phyloP scores from a whole-genome alignment of 108 stramenopile genomes.

The Skeletonema potamos region DNA sequence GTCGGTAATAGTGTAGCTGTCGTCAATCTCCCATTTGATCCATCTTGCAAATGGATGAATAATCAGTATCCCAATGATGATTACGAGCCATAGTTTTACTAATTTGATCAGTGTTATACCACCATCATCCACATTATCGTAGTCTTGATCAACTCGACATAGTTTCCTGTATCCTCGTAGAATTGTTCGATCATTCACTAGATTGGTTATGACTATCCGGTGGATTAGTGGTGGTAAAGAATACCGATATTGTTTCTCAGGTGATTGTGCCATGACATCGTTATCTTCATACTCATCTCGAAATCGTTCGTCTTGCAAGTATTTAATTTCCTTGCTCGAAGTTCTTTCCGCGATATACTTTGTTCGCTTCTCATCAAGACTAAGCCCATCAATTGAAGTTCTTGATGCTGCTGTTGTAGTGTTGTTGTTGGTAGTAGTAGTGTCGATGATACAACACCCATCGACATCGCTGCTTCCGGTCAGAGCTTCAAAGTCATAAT shows the following conservation, averaged over 20 bases:
- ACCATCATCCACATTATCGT: conserved; percentile 14
- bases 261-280: neutral
- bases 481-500: neutral
- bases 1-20: conserved; percentile 41
- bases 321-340: neutral
- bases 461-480: neutral
- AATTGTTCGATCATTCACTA: conserved; percentile 1
- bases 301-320: neutral
- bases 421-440: too few species aligned
- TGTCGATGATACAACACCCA: neutral
- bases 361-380: neutral
- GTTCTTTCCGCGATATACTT: neutral
- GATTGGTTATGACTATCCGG: conserved; percentile 2
- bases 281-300: neutral
- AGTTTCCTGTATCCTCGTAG: neutral
- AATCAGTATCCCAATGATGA: conserved; percentile 44
- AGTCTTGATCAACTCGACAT: neutral
- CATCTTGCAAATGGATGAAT: conserved; percentile 51
- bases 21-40: conserved; percentile 50
- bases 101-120: conserved; percentile 43
- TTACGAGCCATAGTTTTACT: conserved; percentile 50
- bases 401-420: neutral
- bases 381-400: neutral
- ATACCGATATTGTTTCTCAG: neutral
- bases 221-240: neutral